Base-by-base conservation (phyloP, 73 alveolate species). In the Breviolum minutum region DNA sequence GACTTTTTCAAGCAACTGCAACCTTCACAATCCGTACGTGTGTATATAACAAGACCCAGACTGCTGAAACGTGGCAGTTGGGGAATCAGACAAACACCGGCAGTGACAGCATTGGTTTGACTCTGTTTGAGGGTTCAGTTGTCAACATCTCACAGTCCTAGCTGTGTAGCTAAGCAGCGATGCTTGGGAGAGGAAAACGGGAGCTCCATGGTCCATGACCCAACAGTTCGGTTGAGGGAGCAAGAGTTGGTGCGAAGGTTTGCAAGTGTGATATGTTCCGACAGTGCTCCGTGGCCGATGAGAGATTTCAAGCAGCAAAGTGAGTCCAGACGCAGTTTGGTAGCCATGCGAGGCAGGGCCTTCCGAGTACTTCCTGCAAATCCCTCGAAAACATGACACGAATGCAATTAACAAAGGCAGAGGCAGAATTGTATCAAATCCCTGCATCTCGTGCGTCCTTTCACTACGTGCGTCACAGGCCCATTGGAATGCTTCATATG, bases 31-130 rank as follows among this genome's bases (percentile, higher is more conserved):
- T 26, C 83, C 13, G 90, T 40, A 61, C 61, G 92, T 61, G n/a
- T 83, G 92, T 83, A 74, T 10, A 83, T 83, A 83, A 83, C 22
- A 62, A 83, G 26, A 83, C 76, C 82, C 24, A n/a, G 71, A 83
- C 92, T 83, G 92, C 92, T 83, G 92, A 83, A 83, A 83, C 17
- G 76, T 83, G 92, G 92, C 74, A 83, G 92, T 83, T 80, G 88
- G 32, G 54, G 88, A 80, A 77, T 77, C 86, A 12, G 68, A 80
- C 88, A 40, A 12, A 61, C 24, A 76, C 63, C 60, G n/a, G n/a
- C n/a, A 14, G 54, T 40, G 54, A 71, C 82, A 22, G 20, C 54
- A 19, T 24, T 19, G 63, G 30, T 81, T 54, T 14, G 90, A 54
- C 32, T 81, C 69, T 81, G 90, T 71, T 17, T 81, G 70, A 40